Conservation (phyloP, 2,329 filamentous ascomycete genomes). For the Capronia epimyces region DNA sequence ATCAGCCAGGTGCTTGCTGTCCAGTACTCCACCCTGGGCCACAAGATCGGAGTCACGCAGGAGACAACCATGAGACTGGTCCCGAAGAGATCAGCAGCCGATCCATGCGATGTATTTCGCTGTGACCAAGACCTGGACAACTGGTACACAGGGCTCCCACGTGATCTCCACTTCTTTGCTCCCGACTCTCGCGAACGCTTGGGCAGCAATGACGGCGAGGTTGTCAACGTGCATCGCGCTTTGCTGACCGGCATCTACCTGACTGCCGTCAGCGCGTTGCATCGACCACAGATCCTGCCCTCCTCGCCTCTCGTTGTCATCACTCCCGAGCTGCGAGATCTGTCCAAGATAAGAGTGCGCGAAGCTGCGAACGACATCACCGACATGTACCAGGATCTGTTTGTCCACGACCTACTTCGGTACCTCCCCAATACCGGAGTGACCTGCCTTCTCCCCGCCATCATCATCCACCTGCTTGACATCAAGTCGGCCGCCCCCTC, state of each 20-base stretch:
- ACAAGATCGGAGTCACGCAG: slow-evolving; percentile 66
- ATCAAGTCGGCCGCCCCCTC: slow-evolving; percentile 76
- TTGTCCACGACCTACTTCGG: slow-evolving; percentile 64
- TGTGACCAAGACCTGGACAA: slow-evolving; percentile 74
- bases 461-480: slow-evolving; percentile 88
- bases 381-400: slow-evolving; percentile 70
- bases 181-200: slow-evolving; percentile 51
- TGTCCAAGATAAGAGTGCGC: slow-evolving; percentile 75
- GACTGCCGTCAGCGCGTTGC: slow-evolving; percentile 82
- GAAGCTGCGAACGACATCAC: slow-evolving; percentile 82
- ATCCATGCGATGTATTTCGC: slow-evolving; percentile 68
- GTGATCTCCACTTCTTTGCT: slow-evolving; percentile 61
- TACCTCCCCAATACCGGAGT: slow-evolving; percentile 86
- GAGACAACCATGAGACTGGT: slow-evolving; percentile 83
- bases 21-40: slow-evolving; percentile 86
- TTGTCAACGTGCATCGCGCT: slow-evolving; percentile 67
- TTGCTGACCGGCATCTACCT: slow-evolving; percentile 90
- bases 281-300: slow-evolving; percentile 84
- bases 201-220: slow-evolving; percentile 51
- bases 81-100: slow-evolving; percentile 80
- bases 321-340: slow-evolving; percentile 68
- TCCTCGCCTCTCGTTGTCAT: slow-evolving; percentile 55
- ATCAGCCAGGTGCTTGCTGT: slow-evolving; percentile 84
- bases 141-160: slow-evolving; percentile 69
- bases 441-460: slow-evolving; percentile 82